These are phyloP conservation scores for Talaromyces wortmannii DNA, from an alignment of 495 filamentous ascomycete genomes.

Conservation along the genomic window DNA sequence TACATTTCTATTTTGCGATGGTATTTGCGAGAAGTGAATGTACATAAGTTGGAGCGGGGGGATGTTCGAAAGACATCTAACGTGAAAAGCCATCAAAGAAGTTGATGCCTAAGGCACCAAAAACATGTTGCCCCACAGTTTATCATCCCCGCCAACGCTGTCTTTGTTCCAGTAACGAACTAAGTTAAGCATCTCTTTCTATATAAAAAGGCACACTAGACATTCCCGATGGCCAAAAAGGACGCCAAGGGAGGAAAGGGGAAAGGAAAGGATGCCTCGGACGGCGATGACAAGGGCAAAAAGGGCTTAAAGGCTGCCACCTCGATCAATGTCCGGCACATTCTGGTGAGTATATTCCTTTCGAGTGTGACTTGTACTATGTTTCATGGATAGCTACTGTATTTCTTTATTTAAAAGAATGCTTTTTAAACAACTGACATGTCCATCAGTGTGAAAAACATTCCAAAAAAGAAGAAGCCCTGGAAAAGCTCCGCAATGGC, in stretches of 20 bases:
- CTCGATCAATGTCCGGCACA: constrained; percentile 81
- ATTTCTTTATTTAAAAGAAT: too few relatives aligned
- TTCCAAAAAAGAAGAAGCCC: constrained; percentile 78
- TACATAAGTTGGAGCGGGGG: too few relatives aligned
- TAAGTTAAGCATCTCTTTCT: too few relatives aligned
- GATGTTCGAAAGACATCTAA: too few relatives aligned
- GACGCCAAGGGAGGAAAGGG: constrained; percentile 27
- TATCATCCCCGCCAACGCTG: too few relatives aligned
- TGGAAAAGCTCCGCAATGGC: constrained; percentile 69
- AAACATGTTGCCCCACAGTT: too few relatives aligned
- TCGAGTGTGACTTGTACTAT: neutral
- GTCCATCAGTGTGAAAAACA: constrained; percentile 72
- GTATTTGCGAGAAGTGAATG: too few relatives aligned
- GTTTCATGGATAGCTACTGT: neutral
- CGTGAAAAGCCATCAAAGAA: too few relatives aligned
- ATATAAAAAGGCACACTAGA: too few relatives aligned
- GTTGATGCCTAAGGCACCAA: too few relatives aligned
- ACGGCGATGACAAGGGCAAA: constrained; percentile 26
- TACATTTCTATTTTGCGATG: neutral
- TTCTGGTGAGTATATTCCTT: constrained; percentile 52
- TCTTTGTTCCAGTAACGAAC: too few relatives aligned
- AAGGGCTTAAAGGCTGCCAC: constrained; percentile 61
- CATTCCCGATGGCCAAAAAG: constrained; percentile 40
- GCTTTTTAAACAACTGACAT: neutral
- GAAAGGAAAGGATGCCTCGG: constrained; percentile 42